These are phyloP conservation scores for Ceratopteris richardii DNA, from an alignment of 75 land plant genomes.

Conservation along the genomic window DNA sequence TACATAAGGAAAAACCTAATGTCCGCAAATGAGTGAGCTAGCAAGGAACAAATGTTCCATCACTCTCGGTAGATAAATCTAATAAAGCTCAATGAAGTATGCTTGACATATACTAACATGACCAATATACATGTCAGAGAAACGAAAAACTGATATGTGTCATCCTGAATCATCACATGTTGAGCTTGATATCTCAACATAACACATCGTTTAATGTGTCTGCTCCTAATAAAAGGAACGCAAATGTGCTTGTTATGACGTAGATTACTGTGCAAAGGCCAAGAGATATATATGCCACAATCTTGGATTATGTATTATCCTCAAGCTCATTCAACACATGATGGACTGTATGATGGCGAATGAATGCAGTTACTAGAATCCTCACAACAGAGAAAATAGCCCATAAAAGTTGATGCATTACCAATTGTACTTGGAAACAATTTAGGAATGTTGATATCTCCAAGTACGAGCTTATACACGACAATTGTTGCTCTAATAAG, in stretches of 20 bases:
- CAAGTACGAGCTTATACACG: constrained; percentile 43
- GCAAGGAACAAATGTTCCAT: no score
- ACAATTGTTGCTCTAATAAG: constrained; percentile 59
- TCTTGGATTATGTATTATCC: constrained; percentile 41
- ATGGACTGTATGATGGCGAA: constrained; percentile 92
- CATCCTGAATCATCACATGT: no score
- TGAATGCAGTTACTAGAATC: constrained; percentile 76
- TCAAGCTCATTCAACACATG: constrained; percentile 84
- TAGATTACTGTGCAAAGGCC: constrained; percentile 62
- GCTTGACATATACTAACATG: no score
- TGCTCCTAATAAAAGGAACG: constrained; percentile 80
- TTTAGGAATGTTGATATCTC: constrained; percentile 49
- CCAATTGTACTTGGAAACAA: constrained; percentile 57
- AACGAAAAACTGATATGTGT: no score
- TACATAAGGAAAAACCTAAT: no score
- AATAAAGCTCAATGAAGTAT: no score
- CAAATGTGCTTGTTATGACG: constrained; percentile 69
- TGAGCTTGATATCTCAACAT: no score
- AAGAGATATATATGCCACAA: constrained; percentile 51
- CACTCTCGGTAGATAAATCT: no score
- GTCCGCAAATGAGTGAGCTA: no score
- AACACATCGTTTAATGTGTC: constrained; percentile 67
- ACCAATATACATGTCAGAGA: no score
- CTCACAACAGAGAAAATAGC: constrained; percentile 81
- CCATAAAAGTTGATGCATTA: constrained; percentile 39